phyloP scores from a whole-genome alignment of 495 filamentous ascomycete genomes.

The Aspergillus avenaceus region DNA sequence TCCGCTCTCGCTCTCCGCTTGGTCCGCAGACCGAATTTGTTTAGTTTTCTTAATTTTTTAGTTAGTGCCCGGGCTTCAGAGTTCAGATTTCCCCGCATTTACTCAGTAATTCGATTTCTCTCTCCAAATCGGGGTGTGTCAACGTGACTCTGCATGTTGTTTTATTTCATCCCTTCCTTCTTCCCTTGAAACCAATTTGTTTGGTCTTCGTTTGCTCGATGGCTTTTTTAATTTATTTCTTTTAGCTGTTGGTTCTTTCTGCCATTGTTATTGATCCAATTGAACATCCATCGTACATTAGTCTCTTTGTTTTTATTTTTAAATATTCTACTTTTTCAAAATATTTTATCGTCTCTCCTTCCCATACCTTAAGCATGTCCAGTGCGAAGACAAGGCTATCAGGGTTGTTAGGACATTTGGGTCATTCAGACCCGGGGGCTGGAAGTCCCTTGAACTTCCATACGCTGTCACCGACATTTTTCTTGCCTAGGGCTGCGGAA shows the following conservation, averaged over 20 bases:
- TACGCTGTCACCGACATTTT: constrained; percentile 82
- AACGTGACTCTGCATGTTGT: neutral
- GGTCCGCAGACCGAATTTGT: neutral
- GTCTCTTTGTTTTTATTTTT: neutral
- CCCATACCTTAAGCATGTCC: constrained; percentile 41
- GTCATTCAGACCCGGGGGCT: constrained; percentile 48
- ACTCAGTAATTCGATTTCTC: too few species aligned
- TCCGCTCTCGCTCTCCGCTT: neutral
- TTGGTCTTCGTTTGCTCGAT: neutral
- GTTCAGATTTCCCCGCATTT: constrained; percentile 1
- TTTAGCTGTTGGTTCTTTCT: neutral
- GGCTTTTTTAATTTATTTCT: neutral
- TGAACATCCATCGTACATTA: too few species aligned
- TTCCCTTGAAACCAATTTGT: neutral
- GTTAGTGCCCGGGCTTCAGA: too few species aligned
- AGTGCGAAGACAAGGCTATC: constrained; percentile 51
- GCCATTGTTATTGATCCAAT: too few species aligned
- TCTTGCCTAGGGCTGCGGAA: constrained; percentile 78
- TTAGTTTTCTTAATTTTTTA: neutral
- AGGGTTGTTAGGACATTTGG: constrained; percentile 59
- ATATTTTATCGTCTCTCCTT: neutral
- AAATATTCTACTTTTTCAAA: neutral
- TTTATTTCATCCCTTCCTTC: neutral
- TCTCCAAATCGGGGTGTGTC: neutral
- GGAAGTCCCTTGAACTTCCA: constrained; percentile 57